These are phyloP conservation scores for Phyllosticta citrichinensis DNA, from an alignment of 2,329 filamentous ascomycete genomes.

Conservation along the genomic window DNA sequence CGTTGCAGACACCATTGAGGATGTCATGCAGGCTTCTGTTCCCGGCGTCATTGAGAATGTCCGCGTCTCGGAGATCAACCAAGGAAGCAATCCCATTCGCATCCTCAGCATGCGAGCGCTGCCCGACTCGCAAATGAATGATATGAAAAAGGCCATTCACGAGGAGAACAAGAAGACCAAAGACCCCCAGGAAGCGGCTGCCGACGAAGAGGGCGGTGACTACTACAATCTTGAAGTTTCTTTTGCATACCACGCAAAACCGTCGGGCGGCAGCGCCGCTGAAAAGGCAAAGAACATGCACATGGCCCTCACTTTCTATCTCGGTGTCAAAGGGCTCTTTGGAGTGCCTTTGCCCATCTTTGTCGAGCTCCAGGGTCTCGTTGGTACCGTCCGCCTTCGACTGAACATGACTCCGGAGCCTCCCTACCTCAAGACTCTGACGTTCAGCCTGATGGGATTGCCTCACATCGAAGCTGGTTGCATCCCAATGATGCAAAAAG, in stretches of 20 bases:
- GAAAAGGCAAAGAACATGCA: conserved; percentile 92
- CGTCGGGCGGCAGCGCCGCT: conserved; percentile 57
- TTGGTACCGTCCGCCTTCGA: conserved; percentile 75
- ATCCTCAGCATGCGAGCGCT: conserved; percentile 80
- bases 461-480: conserved; percentile 86
- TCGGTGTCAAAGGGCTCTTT: conserved; percentile 81
- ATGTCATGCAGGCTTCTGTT: conserved; percentile 94
- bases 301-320: conserved; percentile 90
- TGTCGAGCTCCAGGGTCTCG: conserved; percentile 82
- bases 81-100: conserved; percentile 81
- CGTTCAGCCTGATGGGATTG: conserved; percentile 87
- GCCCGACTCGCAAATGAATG: conserved; percentile 68
- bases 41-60: conserved; percentile 89
- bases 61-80: conserved; percentile 86
- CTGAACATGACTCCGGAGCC: conserved; percentile 81
- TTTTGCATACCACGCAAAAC: conserved; percentile 82
- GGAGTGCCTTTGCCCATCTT: conserved; percentile 81
- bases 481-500: conserved; percentile 82
- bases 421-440: conserved; percentile 84
- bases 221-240: conserved; percentile 90
- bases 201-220: conserved; percentile 80
- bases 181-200: conserved; percentile 77
- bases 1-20: conserved; percentile 85
- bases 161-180: conserved; percentile 70
- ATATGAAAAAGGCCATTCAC: conserved; percentile 72